Evolutionary conservation across 257 asterid genomes (phyloP).

Genomic region (Capsicum pubescens): DNA sequence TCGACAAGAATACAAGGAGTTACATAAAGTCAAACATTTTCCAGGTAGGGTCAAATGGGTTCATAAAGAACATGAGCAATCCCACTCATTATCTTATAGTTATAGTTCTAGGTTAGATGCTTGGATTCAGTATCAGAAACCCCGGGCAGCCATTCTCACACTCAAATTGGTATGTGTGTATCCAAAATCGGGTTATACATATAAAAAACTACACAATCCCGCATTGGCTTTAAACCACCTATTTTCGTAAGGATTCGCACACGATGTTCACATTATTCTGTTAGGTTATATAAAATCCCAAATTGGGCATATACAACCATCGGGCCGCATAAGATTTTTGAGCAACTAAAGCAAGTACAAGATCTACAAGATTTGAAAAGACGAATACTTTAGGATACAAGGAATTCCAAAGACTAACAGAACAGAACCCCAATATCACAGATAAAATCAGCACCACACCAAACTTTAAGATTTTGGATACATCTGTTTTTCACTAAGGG

Average conservation of each 20-base stretch:
- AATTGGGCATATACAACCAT: neutral
- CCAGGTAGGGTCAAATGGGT: conserved; percentile 5
- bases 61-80: neutral
- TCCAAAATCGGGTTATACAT: neutral
- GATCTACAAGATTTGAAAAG: neutral
- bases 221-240: neutral
- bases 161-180: neutral
- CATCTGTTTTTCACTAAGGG: neutral
- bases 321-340: neutral
- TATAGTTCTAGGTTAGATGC: neutral
- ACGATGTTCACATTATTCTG: neutral
- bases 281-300: conserved; percentile 8
- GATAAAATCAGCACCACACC: conserved; percentile 1
- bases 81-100: neutral
- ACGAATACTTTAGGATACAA: neutral
- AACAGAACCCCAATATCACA: neutral
- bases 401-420: neutral
- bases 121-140: neutral
- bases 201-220: neutral
- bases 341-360: neutral
- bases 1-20: conserved; percentile 12
- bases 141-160: neutral
- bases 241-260: neutral
- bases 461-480: conserved; percentile 6
- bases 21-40: conserved; percentile 11